Base-by-base conservation (phyloP, 306 rosid genomes). In the Cucurbita maxima region DNA sequence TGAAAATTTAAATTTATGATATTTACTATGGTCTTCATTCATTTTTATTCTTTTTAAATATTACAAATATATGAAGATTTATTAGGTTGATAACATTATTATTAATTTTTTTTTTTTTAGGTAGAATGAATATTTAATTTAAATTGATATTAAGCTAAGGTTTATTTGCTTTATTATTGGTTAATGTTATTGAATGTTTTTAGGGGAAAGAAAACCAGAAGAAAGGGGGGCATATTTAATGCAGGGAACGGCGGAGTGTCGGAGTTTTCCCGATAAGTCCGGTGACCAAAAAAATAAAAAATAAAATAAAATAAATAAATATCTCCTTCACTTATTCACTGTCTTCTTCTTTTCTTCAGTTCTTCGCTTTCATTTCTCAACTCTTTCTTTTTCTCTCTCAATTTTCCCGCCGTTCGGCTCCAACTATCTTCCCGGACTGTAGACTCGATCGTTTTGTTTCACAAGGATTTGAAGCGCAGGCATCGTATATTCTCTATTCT, bases 191-290 rank as follows among this genome's bases (percentile, higher is more conserved):
- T 19, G 25, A 54, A 53, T 53, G 10, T 53, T n/a, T 52, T 53
- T 19, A 55, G 22, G 38, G 63, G 10, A 12, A 25, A 30, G 13
- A 58, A 58, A 58, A 25, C n/a, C 18, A 58, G 22, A 60, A 60
- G 68, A 37, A 38, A 8, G 69, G 3, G 22, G 14, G 13, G 69
- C 14, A 41, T 43, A 64, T 40, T 64, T 64, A 40, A 43, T 19
- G 71, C 36, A 43, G 16, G 71, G 53, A 64, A 64, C 37, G 53
- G 71, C 53, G 53, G 71, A 19, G 71, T 64, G 71, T 64, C 52
- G 50, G 71, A 63, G 50, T 34, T 63, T 63, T 63, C 25, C 85
- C 83, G 85, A 79, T 79, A 71, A 81, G 83, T 80, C 78, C 81
- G 80, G 80, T 71, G 67, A n/a, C 73, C 73, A 10, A 34, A 36